Evolutionary conservation across 176 grass and related monocot genomes (phyloP), one percentile per base, ranked within the genome.

Genomic region (Cenchrus fungigraminus): DNA sequence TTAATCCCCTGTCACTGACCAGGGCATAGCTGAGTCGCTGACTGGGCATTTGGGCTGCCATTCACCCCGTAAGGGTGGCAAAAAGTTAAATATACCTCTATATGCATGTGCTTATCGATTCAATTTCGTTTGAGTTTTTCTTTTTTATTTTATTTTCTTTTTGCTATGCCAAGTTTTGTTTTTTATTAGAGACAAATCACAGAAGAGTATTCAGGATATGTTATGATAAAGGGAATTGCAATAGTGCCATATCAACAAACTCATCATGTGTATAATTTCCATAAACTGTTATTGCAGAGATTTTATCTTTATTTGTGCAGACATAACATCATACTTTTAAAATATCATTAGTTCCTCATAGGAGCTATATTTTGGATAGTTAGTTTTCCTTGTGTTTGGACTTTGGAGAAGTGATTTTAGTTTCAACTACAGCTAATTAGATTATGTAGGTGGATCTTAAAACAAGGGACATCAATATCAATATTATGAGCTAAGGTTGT

Each of bases 381-480:
- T 72, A 32, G 46, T 71, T 88, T 49, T 22, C 2, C 75, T 12
- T 60, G 2, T 72, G 34, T 37, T 37, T 37, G 4, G 37, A 37
- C 37, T 50, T 19, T 50, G 22, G 54, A 63, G n/a, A 62, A 45
- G 63, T 76, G 62, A 47, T 77, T 85, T 2, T 55, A 77, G 71
- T 77, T 54, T 67, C 15, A 25, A 85, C 17, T 56, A 71, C 22
- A n/a, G 64, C 53, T 85, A 51, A 84, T 78, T 62, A 53, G 25
- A 73, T 54, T 43, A 67, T 80, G 53, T 10, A 66, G 37, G 42
- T 25, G 6, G 12, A 6, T 84, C 17, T 73, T 20, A 51, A 28
- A 51, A 67, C 56, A 20, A 34, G 25, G 25, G 67, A 31, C 9
- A 0, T 0, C 40, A 55, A 60, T 58, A 37, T 52, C 20, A 25